Evolutionary conservation across 2,329 filamentous ascomycete species (phyloP).

Genomic region (Sclerotinia glacialis): DNA sequence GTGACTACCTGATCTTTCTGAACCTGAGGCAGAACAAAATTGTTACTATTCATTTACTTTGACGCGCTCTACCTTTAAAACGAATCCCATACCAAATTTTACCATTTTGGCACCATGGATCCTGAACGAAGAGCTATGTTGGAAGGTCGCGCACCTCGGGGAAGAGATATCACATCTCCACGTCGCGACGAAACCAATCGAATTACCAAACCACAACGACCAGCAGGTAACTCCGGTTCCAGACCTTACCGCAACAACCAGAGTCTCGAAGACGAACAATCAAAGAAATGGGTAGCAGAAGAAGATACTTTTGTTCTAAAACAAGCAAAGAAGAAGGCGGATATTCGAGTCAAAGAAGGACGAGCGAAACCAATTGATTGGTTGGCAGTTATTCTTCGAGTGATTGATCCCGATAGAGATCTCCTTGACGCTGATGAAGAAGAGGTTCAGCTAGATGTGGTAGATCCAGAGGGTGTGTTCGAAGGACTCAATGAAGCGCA

Average conservation of each 20-base stretch:
- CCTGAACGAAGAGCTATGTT: conserved; percentile 38
- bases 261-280: conserved; percentile 64
- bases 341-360: conserved; percentile 87
- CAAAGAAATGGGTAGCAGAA: conserved; percentile 81
- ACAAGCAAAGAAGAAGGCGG: conserved; percentile 97
- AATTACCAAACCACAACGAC: conserved; percentile 50
- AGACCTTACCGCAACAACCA: conserved; percentile 35
- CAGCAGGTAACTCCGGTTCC: conserved; percentile 34
- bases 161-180: conserved; percentile 53
- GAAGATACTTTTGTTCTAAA: conserved; percentile 95
- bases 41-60: no score
- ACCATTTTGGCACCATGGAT: conserved; percentile 32
- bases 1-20: not conserved
- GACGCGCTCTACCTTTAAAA: no score
- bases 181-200: conserved; percentile 55
- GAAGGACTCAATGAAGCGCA: conserved; percentile 66
- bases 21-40: not conserved
- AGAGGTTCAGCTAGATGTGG: conserved; percentile 70
- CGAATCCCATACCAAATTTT: not conserved
- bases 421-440: conserved; percentile 77
- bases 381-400: conserved; percentile 84
- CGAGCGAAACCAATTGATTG: conserved; percentile 91
- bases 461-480: conserved; percentile 78
- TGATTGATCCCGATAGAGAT: conserved; percentile 81
- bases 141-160: conserved; percentile 40